Conservation (phyloP, 768 basidiomycete genomes). For the Tulasnella sp. region DNA sequence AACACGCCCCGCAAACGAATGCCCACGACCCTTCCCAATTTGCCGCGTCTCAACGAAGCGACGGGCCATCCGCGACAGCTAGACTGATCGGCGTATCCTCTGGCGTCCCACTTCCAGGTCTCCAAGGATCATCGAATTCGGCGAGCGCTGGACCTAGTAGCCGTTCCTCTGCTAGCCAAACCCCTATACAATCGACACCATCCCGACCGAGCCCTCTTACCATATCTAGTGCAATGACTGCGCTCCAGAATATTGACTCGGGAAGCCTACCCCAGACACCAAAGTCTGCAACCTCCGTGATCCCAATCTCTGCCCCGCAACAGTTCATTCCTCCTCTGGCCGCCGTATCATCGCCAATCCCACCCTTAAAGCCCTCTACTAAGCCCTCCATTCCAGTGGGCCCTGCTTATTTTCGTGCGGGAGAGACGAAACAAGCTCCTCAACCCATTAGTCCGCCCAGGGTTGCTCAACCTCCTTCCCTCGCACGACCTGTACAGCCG, state of each 20-base stretch:
- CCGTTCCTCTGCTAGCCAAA: background rate
- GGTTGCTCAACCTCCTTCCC: constrained; percentile 24
- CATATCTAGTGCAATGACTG: no score
- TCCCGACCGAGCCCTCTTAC: background rate
- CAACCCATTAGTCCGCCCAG: background rate
- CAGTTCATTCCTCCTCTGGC: background rate
- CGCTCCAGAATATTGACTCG: no score
- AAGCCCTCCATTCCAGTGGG: no score
- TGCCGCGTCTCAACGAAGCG: background rate
- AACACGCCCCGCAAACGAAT: constrained; percentile 61
- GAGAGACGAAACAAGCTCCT: background rate
- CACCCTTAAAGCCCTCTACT: background rate
- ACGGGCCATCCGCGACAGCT: no score
- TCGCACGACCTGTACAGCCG: constrained; percentile 45
- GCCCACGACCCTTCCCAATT: constrained; percentile 37
- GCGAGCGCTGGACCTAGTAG: background rate
- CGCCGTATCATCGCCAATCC: background rate
- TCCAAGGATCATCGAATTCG: background rate
- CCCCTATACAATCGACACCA: background rate
- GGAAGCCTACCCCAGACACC: background rate
- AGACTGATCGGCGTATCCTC: background rate
- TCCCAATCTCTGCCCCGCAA: background rate
- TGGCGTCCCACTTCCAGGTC: constrained; percentile 8
- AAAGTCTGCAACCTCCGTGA: background rate
- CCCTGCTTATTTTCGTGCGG: background rate